These are phyloP conservation scores for Podospora bellae-mahoneyi DNA, from an alignment of 495 filamentous ascomycete genomes.

Conservation along the genomic window DNA sequence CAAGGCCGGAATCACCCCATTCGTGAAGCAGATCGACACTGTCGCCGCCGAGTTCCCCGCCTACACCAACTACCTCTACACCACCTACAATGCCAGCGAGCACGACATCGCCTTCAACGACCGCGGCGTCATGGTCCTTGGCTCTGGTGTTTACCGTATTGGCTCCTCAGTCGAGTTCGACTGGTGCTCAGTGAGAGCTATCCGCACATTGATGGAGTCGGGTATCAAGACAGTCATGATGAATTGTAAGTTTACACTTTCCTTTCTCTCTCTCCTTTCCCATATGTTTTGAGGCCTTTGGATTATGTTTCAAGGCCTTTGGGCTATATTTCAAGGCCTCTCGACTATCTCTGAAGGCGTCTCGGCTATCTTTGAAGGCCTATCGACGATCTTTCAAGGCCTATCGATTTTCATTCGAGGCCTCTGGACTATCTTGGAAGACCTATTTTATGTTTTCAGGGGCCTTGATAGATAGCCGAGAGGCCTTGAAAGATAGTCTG, in stretches of 20 bases:
- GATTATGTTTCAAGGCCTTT: not conserved
- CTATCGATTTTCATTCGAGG: no score
- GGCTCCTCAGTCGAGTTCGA: slow-evolving; percentile 98
- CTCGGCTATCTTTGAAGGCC: no score
- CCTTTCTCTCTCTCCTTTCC: not conserved
- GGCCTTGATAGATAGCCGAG: no score
- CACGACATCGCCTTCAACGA: slow-evolving; percentile 84
- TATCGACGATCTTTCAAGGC: no score
- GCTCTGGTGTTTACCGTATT: slow-evolving; percentile 96
- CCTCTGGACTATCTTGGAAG: not conserved
- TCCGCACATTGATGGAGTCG: slow-evolving; percentile 83
- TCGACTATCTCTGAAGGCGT: no score
- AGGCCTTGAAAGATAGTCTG: no score
- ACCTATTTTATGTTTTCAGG: not conserved
- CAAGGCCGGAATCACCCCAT: slow-evolving; percentile 79
- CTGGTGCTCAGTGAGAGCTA: slow-evolving; percentile 97
- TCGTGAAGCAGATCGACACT: slow-evolving; percentile 98
- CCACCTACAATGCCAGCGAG: slow-evolving; percentile 90
- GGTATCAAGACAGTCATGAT: slow-evolving; percentile 98
- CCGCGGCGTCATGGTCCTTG: slow-evolving; percentile 90
- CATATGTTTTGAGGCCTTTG: not conserved
- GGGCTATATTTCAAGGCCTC: no score
- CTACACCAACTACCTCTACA: slow-evolving; percentile 93
- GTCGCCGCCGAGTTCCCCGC: slow-evolving; percentile 96
- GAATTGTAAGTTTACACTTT: slow-evolving; percentile 47